phyloP scores from a whole-genome alignment of 2,329 filamentous ascomycete species.

The Fusarium sp. region DNA sequence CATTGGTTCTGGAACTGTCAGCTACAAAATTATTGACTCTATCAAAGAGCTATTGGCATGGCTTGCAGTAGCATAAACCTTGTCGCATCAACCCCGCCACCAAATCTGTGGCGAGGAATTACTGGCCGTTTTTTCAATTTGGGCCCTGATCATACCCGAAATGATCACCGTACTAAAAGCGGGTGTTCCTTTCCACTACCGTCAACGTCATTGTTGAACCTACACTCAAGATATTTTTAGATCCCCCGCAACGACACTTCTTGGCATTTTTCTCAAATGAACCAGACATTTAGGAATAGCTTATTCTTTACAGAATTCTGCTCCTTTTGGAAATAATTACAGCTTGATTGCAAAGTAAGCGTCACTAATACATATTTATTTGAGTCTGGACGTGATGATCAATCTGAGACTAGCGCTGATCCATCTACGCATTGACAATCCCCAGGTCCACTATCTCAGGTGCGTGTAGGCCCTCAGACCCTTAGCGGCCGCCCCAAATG shows the following conservation, averaged over 20 bases:
- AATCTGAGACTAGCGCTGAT: background rate
- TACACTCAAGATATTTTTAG: background rate
- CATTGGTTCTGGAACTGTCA: background rate
- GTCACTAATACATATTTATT: background rate
- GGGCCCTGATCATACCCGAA: background rate
- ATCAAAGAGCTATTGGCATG: background rate
- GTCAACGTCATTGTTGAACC: background rate
- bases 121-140: background rate
- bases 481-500: no score
- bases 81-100: background rate
- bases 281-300: background rate
- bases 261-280: no score
- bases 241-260: rapidly evolving
- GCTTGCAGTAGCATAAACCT: background rate
- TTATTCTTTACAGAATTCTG: rapidly evolving
- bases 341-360: background rate
- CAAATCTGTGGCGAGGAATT: background rate
- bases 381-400: background rate
- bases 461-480: no score
- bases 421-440: background rate
- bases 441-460: background rate
- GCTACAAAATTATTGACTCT: background rate
- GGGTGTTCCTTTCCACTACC: background rate
- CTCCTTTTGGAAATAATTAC: background rate
- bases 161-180: background rate